Base-by-base conservation (phyloP, 2,329 filamentous ascomycete species). In the Scytalidium sp. region DNA sequence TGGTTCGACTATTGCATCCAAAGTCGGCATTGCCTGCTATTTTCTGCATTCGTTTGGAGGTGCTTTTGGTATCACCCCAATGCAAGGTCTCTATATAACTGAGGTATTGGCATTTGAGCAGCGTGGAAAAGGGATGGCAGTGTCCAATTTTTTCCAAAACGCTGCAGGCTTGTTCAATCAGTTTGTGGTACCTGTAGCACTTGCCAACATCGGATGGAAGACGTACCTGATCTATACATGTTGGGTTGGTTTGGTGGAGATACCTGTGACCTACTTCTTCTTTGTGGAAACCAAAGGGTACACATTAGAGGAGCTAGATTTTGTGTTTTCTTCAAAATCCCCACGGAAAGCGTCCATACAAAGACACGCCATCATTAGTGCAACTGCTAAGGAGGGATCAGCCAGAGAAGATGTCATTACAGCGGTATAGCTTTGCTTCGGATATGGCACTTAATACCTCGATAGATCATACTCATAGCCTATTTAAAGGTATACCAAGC, bases 51-150 rank as follows among this genome's bases (percentile, higher is more conserved):
- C 17, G 49, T 58, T 41, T 62, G 58, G 15, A 11, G 19, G 3
- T 56, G 66, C 74, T 23, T 74, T 72, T 53, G 69, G 69, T 5
- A 74, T 70, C 48, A 73, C 71, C 6, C 73, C 74, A 2, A 60
- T 76, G 17, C 72, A 74, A 56, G 70, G 70, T 11, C 55, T 77
- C 2, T 77, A 76, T 55, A 70, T 72, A 0, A 73, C 75, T n/a
- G 74, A 77, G 53, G 74, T 70, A 56, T 62, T 77, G 15, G 66
- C 69, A 5, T 75, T 75, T 50, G 70, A 74, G 50, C 70, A 64
- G 1, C 64, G 74, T 15, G 74, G 74, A 2, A 77, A 76, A 55
- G 74, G 74, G 2, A 75, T 75, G 67, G 71, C 69, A 6, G 67
- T 74, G 54, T 74, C 73, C 54, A 73, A 74, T 43, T 67, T 75